Base-by-base conservation (phyloP, 2,329 filamentous ascomycete genomes). In the Fusarium pseudonygamai region DNA sequence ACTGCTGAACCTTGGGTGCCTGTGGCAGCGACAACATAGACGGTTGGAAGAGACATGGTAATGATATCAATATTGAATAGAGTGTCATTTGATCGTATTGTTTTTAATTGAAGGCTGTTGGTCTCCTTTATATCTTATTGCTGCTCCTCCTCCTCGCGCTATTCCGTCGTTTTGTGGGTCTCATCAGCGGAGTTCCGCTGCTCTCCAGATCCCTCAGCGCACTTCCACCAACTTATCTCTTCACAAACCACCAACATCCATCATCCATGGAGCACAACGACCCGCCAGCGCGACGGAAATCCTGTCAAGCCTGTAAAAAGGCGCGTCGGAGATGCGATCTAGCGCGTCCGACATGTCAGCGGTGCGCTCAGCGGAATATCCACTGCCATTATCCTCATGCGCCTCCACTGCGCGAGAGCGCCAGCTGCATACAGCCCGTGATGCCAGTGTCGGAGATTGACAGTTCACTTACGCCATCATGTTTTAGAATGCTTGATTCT, bases 1-100 rank as follows among this genome's bases (percentile, higher is more conserved):
- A 45, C 61, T 39, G 61, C 61, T 26, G 57, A 45, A 24, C 61
- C 61, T 43, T 64, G 61, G 7, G 45, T 45, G 45, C 61, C 61
- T 20, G 61, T 64, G 6, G 61, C 61, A 0, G 61, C 61, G 18
- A 62, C 57, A 18, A 63, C 57, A 11, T 52, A 53, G 5, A 63
- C 57, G 1, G 26, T 64, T 39, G 61, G 57, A 9, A 18, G 7
- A 26, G 58, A 32, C 43, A 50, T 58, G 12, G 1, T n/a, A n/a
- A n/a, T 15, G 12, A 16, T 9, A 6, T 20, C 18, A 10, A 11
- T 36, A 1, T 6, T 1, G 0, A 3, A 10, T 24, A 3, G 9
- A 11, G 10, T 4, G 2, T 7, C 6, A 7, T 13, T 7, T 3
- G 5, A 37, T 2, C 4, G 1, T 7, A 2, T 13, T 28, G 3